Percentiles rank a stretch among this genome's conserved stretches.
Evolutionary conservation across 495 filamentous ascomycete genomes (phyloP).

Genomic region (Hapsidospora chrysogenum): DNA sequence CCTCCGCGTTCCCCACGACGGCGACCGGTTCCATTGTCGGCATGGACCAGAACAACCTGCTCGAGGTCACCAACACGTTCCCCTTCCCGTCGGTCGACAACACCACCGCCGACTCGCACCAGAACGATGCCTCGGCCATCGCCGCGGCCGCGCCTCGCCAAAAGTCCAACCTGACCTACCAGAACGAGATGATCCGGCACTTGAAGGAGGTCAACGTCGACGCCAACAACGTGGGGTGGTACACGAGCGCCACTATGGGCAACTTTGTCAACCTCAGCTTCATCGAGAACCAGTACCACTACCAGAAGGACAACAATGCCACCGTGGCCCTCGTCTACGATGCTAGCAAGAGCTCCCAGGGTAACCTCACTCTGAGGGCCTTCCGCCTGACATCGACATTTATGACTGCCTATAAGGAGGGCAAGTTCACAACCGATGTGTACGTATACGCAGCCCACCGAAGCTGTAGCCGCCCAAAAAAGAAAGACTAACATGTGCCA

Average conservation of each 20-base stretch:
- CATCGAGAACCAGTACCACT: conserved; percentile 95
- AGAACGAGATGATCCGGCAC: conserved; percentile 94
- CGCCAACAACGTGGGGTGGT: conserved; percentile 96
- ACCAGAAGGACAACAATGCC: conserved; percentile 88
- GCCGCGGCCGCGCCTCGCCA: conserved; percentile 81
- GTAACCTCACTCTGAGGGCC: conserved; percentile 73
- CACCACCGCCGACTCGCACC: conserved; percentile 54
- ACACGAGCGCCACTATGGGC: conserved; percentile 95
- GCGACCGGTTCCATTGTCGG: conserved; percentile 84
- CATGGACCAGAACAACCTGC: conserved; percentile 69
- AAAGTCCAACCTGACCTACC: conserved; percentile 77
- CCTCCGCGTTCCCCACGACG: conserved; percentile 69
- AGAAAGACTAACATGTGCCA: conserved; percentile 30
- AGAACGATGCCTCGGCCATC: conserved; percentile 58
- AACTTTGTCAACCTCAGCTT: conserved; percentile 92
- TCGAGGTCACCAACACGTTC: conserved; percentile 90
- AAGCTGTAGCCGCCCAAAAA: conserved; percentile 60
- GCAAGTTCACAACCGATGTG: conserved; percentile 93
- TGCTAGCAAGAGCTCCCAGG: conserved; percentile 82
- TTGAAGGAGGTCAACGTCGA: conserved; percentile 95
- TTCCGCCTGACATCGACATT: conserved; percentile 80
- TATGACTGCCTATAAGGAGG: conserved; percentile 86
- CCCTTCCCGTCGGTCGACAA: conserved; percentile 80
- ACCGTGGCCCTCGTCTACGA: conserved; percentile 94
- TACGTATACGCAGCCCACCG: conserved; percentile 19